Base-by-base conservation (phyloP, 768 basidiomycete genomes). In the Serendipita sp. region DNA sequence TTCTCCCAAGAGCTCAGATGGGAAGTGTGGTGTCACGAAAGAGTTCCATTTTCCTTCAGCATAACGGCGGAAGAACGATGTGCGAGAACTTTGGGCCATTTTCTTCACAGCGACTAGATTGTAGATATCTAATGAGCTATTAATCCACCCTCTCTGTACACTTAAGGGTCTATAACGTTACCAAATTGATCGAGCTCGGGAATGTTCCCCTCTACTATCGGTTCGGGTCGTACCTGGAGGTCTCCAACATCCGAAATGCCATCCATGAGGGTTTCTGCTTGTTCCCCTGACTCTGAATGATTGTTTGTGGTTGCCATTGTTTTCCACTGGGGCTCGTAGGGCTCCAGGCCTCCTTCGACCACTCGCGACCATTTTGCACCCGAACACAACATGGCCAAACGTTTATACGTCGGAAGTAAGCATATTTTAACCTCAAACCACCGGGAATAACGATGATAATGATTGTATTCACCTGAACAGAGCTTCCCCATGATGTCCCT, bases 341-440 rank as follows among this genome's bases (percentile, higher is more conserved):
- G 24, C 24, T 24, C 24, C 24, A 24, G 24, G 24, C 24, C 24
- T 24, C 45, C 18, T 46, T 46, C 13, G 13, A 13, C 18, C 18
- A 18, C 18, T 46, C 13, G 45, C 45, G 13, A 46, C 45, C 45
- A 46, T 18, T 46, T 46, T 46, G 45, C 13, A 13, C 24, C 18
- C 45, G 13, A 46, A 24, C 24, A 24, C 24, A 54, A 15, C 53
- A 70, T 91, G 89, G 83, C 88, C 67, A 81, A 87, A 74, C 84
- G 89, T 73, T 83, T 92, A 65, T 92, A 92, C 72, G 86, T 92
- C 70, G 89, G 89, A 74, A 84, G 89, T 90, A 78, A 68, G 81
- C 64, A 24, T 24, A 24, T 18, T 11, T 37, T 16, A 54, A 18
- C 41, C 8, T 56, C 13, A 3, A 38, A 56, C n/a, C 24, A 28